These are phyloP conservation scores for Gossypium longicalyx DNA, from an alignment of 345 rosid genomes.

Conservation along the genomic window DNA sequence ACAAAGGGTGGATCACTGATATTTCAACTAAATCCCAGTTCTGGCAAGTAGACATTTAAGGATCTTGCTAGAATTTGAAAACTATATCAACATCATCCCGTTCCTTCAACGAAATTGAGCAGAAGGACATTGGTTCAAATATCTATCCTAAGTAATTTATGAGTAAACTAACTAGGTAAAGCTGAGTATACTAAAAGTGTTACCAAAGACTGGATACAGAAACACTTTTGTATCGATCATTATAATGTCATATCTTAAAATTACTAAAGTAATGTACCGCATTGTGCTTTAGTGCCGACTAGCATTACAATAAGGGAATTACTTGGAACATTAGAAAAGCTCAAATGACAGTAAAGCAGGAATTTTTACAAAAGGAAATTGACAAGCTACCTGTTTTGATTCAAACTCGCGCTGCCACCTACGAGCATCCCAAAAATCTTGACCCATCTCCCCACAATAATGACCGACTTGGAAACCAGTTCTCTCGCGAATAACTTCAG, in stretches of 20 bases:
- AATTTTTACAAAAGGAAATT: neutral
- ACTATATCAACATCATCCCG: slow-evolving; percentile 32
- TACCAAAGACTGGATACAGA: neutral
- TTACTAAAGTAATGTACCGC: neutral
- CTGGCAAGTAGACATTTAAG: neutral
- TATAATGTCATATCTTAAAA: neutral
- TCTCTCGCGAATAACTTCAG: slow-evolving; percentile 82
- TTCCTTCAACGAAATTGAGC: neutral
- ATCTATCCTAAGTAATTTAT: neutral
- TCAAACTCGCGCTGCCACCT: slow-evolving; percentile 97
- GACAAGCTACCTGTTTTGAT: slow-evolving; percentile 65
- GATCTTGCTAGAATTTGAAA: slow-evolving; percentile 73
- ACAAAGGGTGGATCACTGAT: neutral
- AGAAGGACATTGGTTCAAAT: neutral
- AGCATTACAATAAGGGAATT: neutral
- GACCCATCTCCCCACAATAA: slow-evolving; percentile 95
- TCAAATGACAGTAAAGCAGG: neutral
- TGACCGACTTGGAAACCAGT: slow-evolving; percentile 78
- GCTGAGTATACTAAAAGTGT: neutral
- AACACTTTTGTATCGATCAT: neutral
- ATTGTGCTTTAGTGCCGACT: neutral
- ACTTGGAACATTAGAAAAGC: neutral
- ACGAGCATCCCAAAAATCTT: slow-evolving; percentile 78
- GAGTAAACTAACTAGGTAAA: neutral
- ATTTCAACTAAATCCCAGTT: neutral